Evolutionary conservation across 805 yeast species (phyloP).

Genomic region (Saccharomycopsis vini): DNA sequence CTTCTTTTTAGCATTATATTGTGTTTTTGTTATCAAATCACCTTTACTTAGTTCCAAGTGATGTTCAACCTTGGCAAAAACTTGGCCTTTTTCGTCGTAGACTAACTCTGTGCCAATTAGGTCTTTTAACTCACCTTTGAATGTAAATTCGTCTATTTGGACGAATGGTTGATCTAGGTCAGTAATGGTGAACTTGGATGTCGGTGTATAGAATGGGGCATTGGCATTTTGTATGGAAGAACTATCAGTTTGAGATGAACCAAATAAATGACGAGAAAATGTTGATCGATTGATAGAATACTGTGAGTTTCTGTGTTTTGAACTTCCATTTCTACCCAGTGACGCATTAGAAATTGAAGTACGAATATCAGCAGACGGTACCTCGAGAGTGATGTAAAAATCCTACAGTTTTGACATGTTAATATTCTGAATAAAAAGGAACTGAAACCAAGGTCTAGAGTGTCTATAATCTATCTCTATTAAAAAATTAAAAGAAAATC

Average conservation of each 20-base stretch:
- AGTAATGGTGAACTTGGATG: slow-evolving; percentile 41
- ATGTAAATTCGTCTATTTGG: slow-evolving; percentile 49
- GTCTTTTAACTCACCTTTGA: slow-evolving; percentile 68
- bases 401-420: slow-evolving; percentile 14
- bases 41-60: slow-evolving; percentile 14
- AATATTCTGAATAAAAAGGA: no score
- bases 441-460: no score
- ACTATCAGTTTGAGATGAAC: neutral
- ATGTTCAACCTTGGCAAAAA: slow-evolving; percentile 14
- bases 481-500: neutral
- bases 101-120: slow-evolving; percentile 70
- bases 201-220: slow-evolving; percentile 19
- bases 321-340: no score
- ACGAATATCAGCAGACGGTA: slow-evolving; percentile 3
- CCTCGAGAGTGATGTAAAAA: slow-evolving; percentile 12
- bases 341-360: neutral
- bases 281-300: neutral
- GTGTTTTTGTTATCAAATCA: slow-evolving; percentile 4
- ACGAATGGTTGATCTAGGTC: slow-evolving; percentile 47
- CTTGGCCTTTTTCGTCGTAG: slow-evolving; percentile 21
- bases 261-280: neutral
- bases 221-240: slow-evolving; percentile 1
- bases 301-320: neutral
- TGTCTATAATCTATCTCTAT: neutral
- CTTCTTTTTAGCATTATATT: neutral